Base-by-base conservation (phyloP, 225 moss, liverwort and hornwort species). In the Bryoerythrophyllum caledonicum region DNA sequence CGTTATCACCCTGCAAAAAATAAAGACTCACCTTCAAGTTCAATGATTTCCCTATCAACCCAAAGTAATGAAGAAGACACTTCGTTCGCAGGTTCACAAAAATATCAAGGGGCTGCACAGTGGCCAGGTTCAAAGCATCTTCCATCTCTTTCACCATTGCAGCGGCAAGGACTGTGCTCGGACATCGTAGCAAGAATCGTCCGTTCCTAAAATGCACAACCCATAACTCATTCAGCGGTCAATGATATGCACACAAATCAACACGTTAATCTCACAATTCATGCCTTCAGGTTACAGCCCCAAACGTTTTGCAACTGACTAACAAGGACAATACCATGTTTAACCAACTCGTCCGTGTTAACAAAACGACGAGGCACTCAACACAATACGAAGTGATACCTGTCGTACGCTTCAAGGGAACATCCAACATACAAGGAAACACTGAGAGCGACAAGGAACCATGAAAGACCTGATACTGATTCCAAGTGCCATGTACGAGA, bases 61-160 rank as follows among this genome's bases (percentile, higher is more conserved):
- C 93, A 77, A 99, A 91, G 52, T 95, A 88, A 57, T 93, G 91
- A 43, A 95, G 95, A 52, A 99, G 88, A 77, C 93, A 95, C 85
- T 90, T 99, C 75, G 90, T 93, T 73, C 99, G 85, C 65, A 99
- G 78, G 71, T 81, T 95, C 63, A 93, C 79, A 76, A 99, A 99
- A 54, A 89, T 72, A 70, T 99, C 93, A 60, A 91, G 86, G 40
- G 99, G 90, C 27, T 74, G 83, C 65, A 82, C 75, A 38, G 83
- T 86, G 78, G 88, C 90, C 64, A 84, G 83, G 73, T 99, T 99
- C 72, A 99, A 71, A 27, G 85, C 91, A 65, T 99, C 99, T 77
- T 99, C 95, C 93, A 95, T 90, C 60, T 95, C 95, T 61, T 80
- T 84, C 40, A 93, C 81, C 58, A 90, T 86, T 62, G 91, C 82